phyloP scores from a whole-genome alignment of 2,329 filamentous ascomycete genomes.

The Alternaria alternata region DNA sequence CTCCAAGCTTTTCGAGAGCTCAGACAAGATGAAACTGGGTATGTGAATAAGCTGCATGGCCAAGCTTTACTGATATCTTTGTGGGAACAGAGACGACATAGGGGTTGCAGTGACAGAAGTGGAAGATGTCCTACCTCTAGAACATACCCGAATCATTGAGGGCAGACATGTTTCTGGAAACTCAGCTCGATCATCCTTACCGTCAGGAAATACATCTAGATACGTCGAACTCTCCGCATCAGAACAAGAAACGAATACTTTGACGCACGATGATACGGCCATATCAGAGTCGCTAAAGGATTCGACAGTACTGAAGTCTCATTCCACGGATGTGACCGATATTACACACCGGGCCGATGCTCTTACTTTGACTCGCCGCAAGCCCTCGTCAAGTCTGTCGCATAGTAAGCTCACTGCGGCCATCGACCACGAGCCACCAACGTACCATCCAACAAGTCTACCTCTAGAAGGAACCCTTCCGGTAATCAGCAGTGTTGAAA shows the following conservation, averaged over 20 bases:
- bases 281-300: not conserved
- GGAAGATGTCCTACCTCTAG: not conserved
- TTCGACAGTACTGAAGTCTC: conserved; percentile 1
- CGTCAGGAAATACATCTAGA: not conserved
- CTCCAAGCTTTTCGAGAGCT: not conserved
- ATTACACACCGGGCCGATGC: not conserved
- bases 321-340: not conserved
- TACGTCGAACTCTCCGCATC: not conserved
- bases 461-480: not conserved
- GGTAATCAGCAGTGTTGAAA: not conserved
- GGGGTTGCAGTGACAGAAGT: not conserved
- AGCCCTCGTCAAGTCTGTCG: not conserved
- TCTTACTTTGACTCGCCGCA: conserved; percentile 1
- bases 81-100: not conserved
- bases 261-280: not conserved
- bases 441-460: not conserved
- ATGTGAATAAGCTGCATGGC: not conserved
- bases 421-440: not conserved
- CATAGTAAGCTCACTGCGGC: conserved; percentile 1
- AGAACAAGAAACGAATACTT: not conserved
- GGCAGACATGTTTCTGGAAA: not conserved
- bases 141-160: not conserved
- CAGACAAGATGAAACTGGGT: conserved; percentile 7
- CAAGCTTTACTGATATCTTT: not conserved
- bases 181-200: not conserved